phyloP scores from a whole-genome alignment of 129 eudicot genomes.

The Mikania micrantha region DNA sequence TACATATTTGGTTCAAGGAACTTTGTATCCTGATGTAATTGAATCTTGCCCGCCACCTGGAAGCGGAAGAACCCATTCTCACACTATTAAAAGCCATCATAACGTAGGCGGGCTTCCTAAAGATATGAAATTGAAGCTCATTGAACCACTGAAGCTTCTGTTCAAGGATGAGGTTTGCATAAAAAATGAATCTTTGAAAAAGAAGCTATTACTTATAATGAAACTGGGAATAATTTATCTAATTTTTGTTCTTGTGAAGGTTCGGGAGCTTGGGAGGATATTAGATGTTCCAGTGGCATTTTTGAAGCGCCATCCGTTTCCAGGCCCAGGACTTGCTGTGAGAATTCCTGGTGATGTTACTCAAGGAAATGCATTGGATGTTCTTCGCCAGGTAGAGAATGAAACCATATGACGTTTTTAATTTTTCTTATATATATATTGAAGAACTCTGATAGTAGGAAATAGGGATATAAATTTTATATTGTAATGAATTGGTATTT shows the following conservation, averaged over 20 bases:
- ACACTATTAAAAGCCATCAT: slow-evolving; percentile 94
- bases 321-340: slow-evolving; percentile 95
- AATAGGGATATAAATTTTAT: too few relatives aligned
- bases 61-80: slow-evolving; percentile 88
- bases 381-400: slow-evolving; percentile 64
- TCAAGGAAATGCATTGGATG: slow-evolving; percentile 69
- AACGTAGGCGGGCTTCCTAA: slow-evolving; percentile 96
- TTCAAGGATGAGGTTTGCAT: slow-evolving; percentile 81
- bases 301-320: slow-evolving; percentile 86
- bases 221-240: not conserved
- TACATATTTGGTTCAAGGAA: slow-evolving; percentile 86
- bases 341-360: slow-evolving; percentile 83
- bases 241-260: slow-evolving; percentile 32
- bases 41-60: slow-evolving; percentile 97
- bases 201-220: not conserved
- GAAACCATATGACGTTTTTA: not conserved
- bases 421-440: too few relatives aligned
- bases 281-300: slow-evolving; percentile 67
- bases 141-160: slow-evolving; percentile 86
- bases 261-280: slow-evolving; percentile 77
- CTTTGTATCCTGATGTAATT: slow-evolving; percentile 87
- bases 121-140: slow-evolving; percentile 93
- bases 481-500: not conserved
- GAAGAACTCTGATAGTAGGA: too few relatives aligned
- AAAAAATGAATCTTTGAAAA: not conserved